Conservation (phyloP, 805 yeast species). For the Starmerella cellae region DNA sequence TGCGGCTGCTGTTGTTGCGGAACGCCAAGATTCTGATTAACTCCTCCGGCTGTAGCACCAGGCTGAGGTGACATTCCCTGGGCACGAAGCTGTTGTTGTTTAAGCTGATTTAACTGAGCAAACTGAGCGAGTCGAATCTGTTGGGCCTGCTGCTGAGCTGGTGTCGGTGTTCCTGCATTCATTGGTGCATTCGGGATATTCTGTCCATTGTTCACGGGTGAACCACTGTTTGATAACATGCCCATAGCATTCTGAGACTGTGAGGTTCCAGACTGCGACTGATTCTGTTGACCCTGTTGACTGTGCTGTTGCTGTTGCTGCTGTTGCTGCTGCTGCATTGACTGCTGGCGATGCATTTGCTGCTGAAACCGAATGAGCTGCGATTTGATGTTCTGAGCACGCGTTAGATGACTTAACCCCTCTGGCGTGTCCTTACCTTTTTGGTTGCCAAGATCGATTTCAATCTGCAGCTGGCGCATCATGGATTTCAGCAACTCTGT, state of each 20-base stretch:
- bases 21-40: not conserved
- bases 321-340: conserved; percentile 8
- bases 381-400: conserved; percentile 24
- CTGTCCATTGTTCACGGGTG: not conserved
- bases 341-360: conserved; percentile 6
- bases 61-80: conserved; percentile 1
- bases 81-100: conserved; percentile 1
- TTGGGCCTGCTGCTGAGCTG: conserved; percentile 18
- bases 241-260: not conserved
- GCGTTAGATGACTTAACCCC: conserved; percentile 24
- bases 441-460: conserved; percentile 20
- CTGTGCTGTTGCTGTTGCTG: conserved; percentile 1
- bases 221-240: not conserved
- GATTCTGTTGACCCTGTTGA: not conserved
- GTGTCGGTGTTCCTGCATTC: not conserved
- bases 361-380: conserved; percentile 19
- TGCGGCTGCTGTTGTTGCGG: conserved; percentile 9
- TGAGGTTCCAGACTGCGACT: not conserved
- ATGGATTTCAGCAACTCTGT: conserved; percentile 21
- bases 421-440: conserved; percentile 24
- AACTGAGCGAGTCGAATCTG: conserved; percentile 6
- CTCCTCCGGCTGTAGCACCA: not conserved
- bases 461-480: conserved; percentile 24
- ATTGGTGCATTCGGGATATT: not conserved
- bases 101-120: conserved; percentile 9